phyloP scores from a whole-genome alignment of 2,329 filamentous ascomycete species.

The Stagonosporopsis cucurbitacearum region DNA sequence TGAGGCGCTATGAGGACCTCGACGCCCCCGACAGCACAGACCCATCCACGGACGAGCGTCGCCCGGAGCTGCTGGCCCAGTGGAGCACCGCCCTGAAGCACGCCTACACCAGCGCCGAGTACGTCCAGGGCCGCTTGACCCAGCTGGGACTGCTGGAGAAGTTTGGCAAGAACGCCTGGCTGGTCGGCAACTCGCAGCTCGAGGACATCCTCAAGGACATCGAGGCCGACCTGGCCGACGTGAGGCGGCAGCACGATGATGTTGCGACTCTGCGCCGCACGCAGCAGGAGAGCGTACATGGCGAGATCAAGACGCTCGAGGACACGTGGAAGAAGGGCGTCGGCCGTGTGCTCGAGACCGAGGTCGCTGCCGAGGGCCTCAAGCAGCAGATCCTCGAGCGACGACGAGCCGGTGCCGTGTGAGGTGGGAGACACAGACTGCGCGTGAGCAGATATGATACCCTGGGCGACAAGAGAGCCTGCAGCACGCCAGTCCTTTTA shows the following conservation, averaged over 20 bases:
- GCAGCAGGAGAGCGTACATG: conserved; percentile 72
- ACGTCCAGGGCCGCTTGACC: conserved; percentile 62
- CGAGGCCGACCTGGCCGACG: conserved; percentile 75
- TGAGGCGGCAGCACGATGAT: conserved; percentile 72
- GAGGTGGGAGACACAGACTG: too few species aligned
- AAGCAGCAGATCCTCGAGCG: conserved; percentile 48
- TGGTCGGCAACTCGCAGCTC: conserved; percentile 80
- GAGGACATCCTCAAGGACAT: conserved; percentile 73
- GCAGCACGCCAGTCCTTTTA: too few species aligned
- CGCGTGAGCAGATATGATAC: too few species aligned
- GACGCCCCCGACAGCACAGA: conserved; percentile 59
- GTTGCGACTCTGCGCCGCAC: conserved; percentile 73
- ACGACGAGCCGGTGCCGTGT: conserved; percentile 44
- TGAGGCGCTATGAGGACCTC: conserved; percentile 82
- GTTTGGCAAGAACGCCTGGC: conserved; percentile 89
- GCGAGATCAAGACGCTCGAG: conserved; percentile 76
- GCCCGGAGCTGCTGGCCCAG: conserved; percentile 48
- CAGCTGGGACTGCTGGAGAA: conserved; percentile 78
- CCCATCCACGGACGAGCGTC: conserved; percentile 47
- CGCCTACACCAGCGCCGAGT: conserved; percentile 65
- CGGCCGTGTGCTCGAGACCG: conserved; percentile 81
- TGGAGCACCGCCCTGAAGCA: conserved; percentile 61
- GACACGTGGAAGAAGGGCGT: conserved; percentile 81
- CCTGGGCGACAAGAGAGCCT: too few species aligned
- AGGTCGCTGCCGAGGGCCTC: conserved; percentile 80